phyloP scores from a whole-genome alignment of 768 basidiomycete genomes.

The Ephemerocybe angulata region DNA sequence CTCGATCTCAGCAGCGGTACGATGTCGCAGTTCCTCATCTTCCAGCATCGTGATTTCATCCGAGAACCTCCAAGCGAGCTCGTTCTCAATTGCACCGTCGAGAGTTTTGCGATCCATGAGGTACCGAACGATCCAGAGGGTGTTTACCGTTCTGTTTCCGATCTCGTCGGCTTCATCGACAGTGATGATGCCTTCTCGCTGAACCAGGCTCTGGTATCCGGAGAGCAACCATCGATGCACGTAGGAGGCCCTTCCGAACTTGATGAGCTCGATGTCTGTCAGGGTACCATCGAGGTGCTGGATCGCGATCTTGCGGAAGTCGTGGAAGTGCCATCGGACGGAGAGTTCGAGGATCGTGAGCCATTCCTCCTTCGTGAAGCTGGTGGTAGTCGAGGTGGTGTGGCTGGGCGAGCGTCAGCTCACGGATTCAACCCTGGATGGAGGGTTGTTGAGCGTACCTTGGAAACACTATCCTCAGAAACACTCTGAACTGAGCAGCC shows the following conservation, averaged over 20 bases:
- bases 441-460: neutral
- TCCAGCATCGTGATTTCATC: neutral
- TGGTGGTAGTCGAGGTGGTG: neutral
- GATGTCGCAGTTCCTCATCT: neutral
- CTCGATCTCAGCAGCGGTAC: neutral
- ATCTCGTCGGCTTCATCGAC: slow-evolving; percentile 10
- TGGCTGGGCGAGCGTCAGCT: neutral
- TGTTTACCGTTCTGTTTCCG: slow-evolving; percentile 12
- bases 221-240: slow-evolving; percentile 30
- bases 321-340: slow-evolving; percentile 2
- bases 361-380: neutral
- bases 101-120: neutral
- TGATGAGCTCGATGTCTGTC: slow-evolving; percentile 28
- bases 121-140: neutral
- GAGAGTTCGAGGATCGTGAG: slow-evolving; percentile 1
- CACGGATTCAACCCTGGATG: neutral
- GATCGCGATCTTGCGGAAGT: slow-evolving; percentile 6
- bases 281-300: neutral
- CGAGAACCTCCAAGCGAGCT: neutral
- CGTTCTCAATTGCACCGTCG: neutral
- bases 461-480: neutral
- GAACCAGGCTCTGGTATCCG: neutral
- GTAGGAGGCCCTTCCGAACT: slow-evolving; percentile 47
- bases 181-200: neutral
- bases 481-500: neutral